These are phyloP conservation scores for Aspergillus jensenii DNA, from an alignment of 2,329 filamentous ascomycete species.

Conservation along the genomic window DNA sequence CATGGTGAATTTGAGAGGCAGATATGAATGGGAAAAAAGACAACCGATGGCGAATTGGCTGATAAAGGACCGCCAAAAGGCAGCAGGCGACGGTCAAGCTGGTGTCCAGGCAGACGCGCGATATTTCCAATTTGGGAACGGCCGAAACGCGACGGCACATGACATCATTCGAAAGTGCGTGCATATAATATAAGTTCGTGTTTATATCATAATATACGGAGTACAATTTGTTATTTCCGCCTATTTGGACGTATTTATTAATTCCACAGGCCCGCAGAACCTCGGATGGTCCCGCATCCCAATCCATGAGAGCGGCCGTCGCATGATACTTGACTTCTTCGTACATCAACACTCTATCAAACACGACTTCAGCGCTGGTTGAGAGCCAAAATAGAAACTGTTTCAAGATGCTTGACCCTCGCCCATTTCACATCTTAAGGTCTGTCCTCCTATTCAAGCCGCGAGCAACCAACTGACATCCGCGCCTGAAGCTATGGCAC, in stretches of 20 bases:
- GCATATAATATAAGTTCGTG: neutral
- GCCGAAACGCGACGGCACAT: constrained; percentile 39
- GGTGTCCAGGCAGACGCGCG: constrained; percentile 43
- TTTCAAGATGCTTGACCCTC: constrained; percentile 31
- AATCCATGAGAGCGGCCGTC: neutral
- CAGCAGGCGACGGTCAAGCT: constrained; percentile 13
- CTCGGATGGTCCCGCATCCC: neutral
- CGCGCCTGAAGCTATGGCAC: constrained; percentile 70
- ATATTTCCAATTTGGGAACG: constrained; percentile 37
- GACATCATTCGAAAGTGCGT: constrained; percentile 30
- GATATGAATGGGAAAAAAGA: neutral
- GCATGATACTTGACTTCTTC: constrained; percentile 1
- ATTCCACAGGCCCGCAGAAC: neutral
- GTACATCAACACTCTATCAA: neutral
- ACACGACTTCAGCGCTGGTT: neutral
- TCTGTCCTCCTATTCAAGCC: constrained; percentile 10
- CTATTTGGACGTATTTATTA: neutral
- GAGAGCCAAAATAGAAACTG: neutral
- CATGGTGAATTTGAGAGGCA: constrained; percentile 57
- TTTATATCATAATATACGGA: neutral
- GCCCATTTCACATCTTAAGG: constrained; percentile 36
- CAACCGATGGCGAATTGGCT: neutral
- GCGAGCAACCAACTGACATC: neutral
- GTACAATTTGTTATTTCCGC: too few relatives aligned
- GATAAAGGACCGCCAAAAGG: constrained; percentile 10